These are phyloP conservation scores for Candida piceae DNA, from an alignment of 805 yeast genomes.

Conservation along the genomic window DNA sequence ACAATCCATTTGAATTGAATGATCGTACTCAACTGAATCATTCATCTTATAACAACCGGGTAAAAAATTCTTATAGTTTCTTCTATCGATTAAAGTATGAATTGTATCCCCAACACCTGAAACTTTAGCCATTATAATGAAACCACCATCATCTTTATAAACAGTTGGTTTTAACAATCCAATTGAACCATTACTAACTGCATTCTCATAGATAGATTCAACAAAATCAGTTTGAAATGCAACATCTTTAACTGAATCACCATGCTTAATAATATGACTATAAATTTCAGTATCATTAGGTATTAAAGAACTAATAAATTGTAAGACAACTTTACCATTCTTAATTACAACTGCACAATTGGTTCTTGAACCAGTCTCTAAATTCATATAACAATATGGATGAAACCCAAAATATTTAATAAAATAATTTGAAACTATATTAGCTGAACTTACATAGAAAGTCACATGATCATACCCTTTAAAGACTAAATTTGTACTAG, in stretches of 20 bases:
- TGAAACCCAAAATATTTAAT: conserved; percentile 57
- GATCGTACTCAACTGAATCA: neutral
- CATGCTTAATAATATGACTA: conserved; percentile 50
- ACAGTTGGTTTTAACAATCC: conserved; percentile 24
- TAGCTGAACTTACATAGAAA: conserved; percentile 71
- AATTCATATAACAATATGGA: conserved; percentile 56
- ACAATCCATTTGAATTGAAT: conserved; percentile 29
- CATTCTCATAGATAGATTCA: conserved; percentile 37
- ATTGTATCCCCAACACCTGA: conserved; percentile 55
- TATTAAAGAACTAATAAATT: conserved; percentile 37
- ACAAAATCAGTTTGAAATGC: conserved; percentile 58
- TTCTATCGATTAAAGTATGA: conserved; percentile 60
- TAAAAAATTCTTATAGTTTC: conserved; percentile 23
- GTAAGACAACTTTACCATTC: conserved; percentile 50
- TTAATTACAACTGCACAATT: conserved; percentile 55
- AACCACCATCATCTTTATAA: conserved; percentile 43
- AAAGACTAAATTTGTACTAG: too few species aligned
- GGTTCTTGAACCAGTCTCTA: conserved; percentile 61
- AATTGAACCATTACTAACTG: conserved; percentile 47
- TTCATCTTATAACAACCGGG: conserved; percentile 22
- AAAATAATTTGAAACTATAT: conserved; percentile 52
- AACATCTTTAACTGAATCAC: conserved; percentile 78
- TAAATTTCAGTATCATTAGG: conserved; percentile 33
- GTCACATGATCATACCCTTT: conserved; percentile 60
- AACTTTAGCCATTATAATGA: conserved; percentile 47